phyloP scores from a whole-genome alignment of 1,139 yeast genomes.

The Pichia cactophila region DNA sequence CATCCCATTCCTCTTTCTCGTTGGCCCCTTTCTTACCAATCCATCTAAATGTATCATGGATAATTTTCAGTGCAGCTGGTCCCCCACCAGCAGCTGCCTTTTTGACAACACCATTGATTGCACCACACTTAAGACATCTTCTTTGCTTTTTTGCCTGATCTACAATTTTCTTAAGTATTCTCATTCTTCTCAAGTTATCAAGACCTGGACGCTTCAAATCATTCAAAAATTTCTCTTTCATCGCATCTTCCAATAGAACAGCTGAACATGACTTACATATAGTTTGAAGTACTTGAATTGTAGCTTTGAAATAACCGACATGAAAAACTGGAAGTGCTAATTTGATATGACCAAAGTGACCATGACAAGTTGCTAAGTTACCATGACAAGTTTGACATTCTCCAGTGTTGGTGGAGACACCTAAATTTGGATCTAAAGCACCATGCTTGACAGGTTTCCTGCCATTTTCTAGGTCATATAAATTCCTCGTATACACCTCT shows the following conservation, averaged over 20 bases:
- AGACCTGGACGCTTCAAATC: constrained; percentile 84
- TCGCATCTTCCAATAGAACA: constrained; percentile 63
- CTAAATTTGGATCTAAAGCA: constrained; percentile 90
- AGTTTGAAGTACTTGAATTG: constrained; percentile 80
- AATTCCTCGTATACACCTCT: constrained; percentile 84
- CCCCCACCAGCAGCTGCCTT: constrained; percentile 92
- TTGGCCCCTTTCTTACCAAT: constrained; percentile 83
- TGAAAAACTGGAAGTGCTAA: constrained; percentile 95
- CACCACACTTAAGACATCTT: constrained; percentile 79
- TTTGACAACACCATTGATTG: constrained; percentile 92
- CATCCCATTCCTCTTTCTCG: constrained; percentile 82
- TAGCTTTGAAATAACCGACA: constrained; percentile 92
- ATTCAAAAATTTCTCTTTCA: constrained; percentile 57
- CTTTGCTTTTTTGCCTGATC: constrained; percentile 96
- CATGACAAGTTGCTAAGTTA: constrained; percentile 88
- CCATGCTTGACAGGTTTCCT: constrained; percentile 74
- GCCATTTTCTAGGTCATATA: constrained; percentile 84
- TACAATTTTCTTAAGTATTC: constrained; percentile 65
- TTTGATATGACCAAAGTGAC: constrained; percentile 94
- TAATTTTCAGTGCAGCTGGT: constrained; percentile 87
- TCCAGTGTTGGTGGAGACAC: constrained; percentile 76
- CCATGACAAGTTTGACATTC: constrained; percentile 94
- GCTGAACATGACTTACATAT: constrained; percentile 89
- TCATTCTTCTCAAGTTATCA: constrained; percentile 90
- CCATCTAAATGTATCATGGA: constrained; percentile 96